Percentiles rank a stretch among this genome's conserved stretches.
These are phyloP conservation scores for Populus hybrid DNA, from an alignment of 441 rosid species.

Conservation along the genomic window DNA sequence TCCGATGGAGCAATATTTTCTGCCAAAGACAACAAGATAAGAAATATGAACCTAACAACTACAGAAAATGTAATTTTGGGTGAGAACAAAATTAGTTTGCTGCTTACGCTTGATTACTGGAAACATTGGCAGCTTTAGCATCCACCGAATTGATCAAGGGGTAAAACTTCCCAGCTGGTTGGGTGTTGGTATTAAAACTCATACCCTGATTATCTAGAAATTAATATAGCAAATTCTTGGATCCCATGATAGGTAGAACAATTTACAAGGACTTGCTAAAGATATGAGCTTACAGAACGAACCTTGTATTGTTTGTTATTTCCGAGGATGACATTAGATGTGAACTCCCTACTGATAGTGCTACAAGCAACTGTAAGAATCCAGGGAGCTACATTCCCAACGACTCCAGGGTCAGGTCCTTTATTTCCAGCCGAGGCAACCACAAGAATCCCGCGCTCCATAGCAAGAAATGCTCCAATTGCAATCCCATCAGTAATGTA, in stretches of 20 bases:
- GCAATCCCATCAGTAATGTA: slow-evolving; percentile 45
- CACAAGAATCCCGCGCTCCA: slow-evolving; percentile 45
- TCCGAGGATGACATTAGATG: slow-evolving; percentile 42
- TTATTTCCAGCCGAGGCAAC: slow-evolving; percentile 61
- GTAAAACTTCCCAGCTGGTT: background rate
- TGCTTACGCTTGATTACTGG: slow-evolving; percentile 43
- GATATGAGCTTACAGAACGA: background rate
- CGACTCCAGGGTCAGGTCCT: slow-evolving; percentile 49
- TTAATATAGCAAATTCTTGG: no score
- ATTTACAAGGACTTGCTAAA: background rate
- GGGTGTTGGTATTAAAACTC: background rate
- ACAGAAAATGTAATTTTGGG: no score
- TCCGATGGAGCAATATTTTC: slow-evolving; percentile 35
- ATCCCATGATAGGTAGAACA: no score
- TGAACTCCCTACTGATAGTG: slow-evolving; percentile 57
- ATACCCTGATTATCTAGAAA: background rate
- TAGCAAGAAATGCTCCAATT: slow-evolving; percentile 62
- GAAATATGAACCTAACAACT: no score
- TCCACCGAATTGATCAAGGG: slow-evolving; percentile 31
- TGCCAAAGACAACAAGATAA: slow-evolving; percentile 5
- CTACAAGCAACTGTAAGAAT: slow-evolving; percentile 60
- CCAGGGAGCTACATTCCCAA: slow-evolving; percentile 58
- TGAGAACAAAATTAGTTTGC: background rate
- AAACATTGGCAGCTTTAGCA: slow-evolving; percentile 42
- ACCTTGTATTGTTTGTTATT: slow-evolving; percentile 49